phyloP scores from a whole-genome alignment of 1,284 basidiomycete species.

The Apiotrichum gracile region DNA sequence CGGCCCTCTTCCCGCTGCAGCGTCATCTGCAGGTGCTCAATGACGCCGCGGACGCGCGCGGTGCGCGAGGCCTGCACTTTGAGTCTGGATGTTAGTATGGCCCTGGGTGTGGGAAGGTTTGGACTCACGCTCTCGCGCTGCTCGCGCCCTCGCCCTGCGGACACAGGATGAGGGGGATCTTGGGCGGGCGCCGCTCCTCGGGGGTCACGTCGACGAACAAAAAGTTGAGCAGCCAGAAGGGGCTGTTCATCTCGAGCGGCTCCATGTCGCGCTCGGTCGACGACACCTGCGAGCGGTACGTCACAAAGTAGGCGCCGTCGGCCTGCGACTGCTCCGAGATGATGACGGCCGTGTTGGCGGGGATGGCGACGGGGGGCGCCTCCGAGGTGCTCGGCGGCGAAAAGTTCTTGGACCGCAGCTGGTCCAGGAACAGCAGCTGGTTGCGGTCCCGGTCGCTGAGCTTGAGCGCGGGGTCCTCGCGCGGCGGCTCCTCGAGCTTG shows the following conservation, averaged over 20 bases:
- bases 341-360: slow-evolving; percentile 61
- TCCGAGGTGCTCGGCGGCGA: slow-evolving; percentile 66
- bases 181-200: slow-evolving; percentile 58
- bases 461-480: slow-evolving; percentile 19
- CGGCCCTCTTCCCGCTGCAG: slow-evolving; percentile 4
- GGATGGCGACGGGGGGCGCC: slow-evolving; percentile 62
- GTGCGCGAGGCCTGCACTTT: slow-evolving; percentile 20
- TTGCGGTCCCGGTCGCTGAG: slow-evolving; percentile 39
- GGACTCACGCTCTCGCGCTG: slow-evolving; percentile 1
- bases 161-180: slow-evolving; percentile 81
- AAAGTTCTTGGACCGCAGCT: slow-evolving; percentile 62
- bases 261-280: slow-evolving; percentile 61
- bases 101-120: no score
- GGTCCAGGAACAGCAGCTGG: slow-evolving; percentile 54
- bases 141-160: slow-evolving; percentile 52
- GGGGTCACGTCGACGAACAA: slow-evolving; percentile 53
- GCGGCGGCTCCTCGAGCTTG: slow-evolving; percentile 14
- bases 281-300: slow-evolving; percentile 68
- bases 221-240: slow-evolving; percentile 84
- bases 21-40: slow-evolving; percentile 10
- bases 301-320: slow-evolving; percentile 65
- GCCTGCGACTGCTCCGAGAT: slow-evolving; percentile 75
- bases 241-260: slow-evolving; percentile 69
- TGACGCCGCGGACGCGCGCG: slow-evolving; percentile 17
- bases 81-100: background rate